Percentiles rank a stretch among this genome's conserved stretches.
These are phyloP conservation scores for Nematocida sp. DNA, from an alignment of 371 early-diverging fungal genomes.

Conservation along the genomic window DNA sequence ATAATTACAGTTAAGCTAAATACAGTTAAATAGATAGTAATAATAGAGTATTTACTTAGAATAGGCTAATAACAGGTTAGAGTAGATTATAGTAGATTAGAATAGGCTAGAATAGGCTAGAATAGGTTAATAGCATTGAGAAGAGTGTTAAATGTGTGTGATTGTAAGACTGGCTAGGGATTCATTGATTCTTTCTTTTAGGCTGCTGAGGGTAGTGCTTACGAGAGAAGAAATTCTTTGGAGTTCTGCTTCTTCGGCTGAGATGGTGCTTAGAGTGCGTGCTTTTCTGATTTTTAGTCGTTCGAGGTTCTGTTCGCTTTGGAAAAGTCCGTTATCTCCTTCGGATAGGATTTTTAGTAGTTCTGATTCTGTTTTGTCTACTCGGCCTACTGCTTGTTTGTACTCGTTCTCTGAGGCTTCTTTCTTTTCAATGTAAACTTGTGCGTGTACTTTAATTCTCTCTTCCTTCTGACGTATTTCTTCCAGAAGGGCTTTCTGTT, in stretches of 20 bases:
- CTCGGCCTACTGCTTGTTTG: conserved; percentile 56
- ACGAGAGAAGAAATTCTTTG: conserved; percentile 46
- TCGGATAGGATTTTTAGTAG: conserved; percentile 60
- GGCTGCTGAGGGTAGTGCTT: conserved; percentile 3
- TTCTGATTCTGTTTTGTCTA: conserved; percentile 63
- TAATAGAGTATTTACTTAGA: too few species aligned
- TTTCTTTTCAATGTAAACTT: conserved; percentile 64
- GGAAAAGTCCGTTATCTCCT: conserved; percentile 58
- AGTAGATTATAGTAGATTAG: too few species aligned
- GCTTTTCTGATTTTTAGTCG: conserved; percentile 59
- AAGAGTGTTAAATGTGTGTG: not conserved
- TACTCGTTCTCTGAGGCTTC: conserved; percentile 61
- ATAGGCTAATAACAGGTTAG: too few species aligned
- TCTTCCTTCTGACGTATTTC: conserved; percentile 41
- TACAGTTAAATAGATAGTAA: not conserved
- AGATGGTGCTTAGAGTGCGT: conserved; percentile 44
- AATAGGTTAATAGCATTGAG: not conserved
- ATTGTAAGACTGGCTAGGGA: not conserved
- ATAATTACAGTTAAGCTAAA: not conserved
- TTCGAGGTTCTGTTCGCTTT: conserved; percentile 60
- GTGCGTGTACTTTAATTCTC: conserved; percentile 45
- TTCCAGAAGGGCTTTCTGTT: conserved; percentile 1
- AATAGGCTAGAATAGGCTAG: too few species aligned
- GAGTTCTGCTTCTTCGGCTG: conserved; percentile 60
- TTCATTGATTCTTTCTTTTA: conserved; percentile 38